Evolutionary conservation across 139 green algal species (phyloP), one percentile per base, ranked within the genome.

Genomic region (Desmodesmus armatus): DNA sequence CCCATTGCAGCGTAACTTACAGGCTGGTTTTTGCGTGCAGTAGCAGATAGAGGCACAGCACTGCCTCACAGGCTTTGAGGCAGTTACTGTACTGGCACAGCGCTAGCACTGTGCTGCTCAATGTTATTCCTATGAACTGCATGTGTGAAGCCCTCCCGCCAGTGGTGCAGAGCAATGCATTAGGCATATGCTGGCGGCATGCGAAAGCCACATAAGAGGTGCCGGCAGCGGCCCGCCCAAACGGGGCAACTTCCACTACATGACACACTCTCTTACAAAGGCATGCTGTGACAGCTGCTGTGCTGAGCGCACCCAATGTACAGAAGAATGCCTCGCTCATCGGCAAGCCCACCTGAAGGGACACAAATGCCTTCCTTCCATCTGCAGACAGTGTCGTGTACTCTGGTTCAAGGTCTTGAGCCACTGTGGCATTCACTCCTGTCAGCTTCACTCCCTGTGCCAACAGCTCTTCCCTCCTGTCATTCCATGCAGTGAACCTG

Each of bases 331-430:
- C 51, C 21, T 17, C 21, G 51, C 17, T 62, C 51, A 17, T 27
- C 19, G 51, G 51, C 1, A 37, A 29, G 53, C 70, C 41, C 25
- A 83, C 77, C 77, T 83, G 77, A n/a, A 85, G 23, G 3, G 65
- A 43, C 27, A 85, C 65, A 79, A 85, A 85, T 3, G 80, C 80
- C 25, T 23, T 71, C 23, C 81, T 81, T 33, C 67, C 65, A 67
- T 81, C 66, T 33, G 37, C 66, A 25, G 65, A 49, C 25, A 85
- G 67, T 11, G 80, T 79, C 11, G 66, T 82, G 66, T 80, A 85
- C 29, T 85, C 80, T 9, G 80, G 80, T 41, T 85, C 80, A 3
- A 85, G 41, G 39, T 85, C 80, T 41, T 85, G 65, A 39, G 80
- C 58, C 37, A 85, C 65, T 49, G 47, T 85, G 11, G 65, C 66